Evolutionary conservation across 106 monocot species (phyloP).

Genomic region (Triglochin maritima): DNA sequence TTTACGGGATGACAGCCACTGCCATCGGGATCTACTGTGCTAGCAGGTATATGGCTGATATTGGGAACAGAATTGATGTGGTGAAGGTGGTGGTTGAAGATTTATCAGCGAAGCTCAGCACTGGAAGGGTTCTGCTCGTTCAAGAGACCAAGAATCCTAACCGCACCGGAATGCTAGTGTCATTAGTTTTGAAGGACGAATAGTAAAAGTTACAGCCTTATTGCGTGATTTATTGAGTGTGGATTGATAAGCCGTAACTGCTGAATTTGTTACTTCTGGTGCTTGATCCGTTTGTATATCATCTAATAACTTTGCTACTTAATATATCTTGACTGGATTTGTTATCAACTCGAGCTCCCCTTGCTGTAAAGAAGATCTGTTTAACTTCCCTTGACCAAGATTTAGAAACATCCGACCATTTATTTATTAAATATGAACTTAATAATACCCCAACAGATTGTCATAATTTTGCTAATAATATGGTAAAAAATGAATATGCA

Average conservation of each 20-base stretch:
- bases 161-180: background rate
- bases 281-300: background rate
- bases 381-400: no score
- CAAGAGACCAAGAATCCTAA: conserved; percentile 4
- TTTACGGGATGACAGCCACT: conserved; percentile 61
- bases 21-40: conserved; percentile 67
- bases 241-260: background rate
- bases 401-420: no score
- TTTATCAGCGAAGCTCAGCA: conserved; percentile 31
- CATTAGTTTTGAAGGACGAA: background rate
- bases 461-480: no score
- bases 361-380: no score
- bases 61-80: conserved; percentile 54
- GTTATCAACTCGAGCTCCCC: no score
- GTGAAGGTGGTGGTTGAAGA: conserved; percentile 57
- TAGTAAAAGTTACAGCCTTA: background rate
- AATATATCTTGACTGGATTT: no score
- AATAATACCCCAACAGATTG: no score
- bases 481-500: no score
- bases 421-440: no score
- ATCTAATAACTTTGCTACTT: no score
- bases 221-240: background rate
- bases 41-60: conserved; percentile 60
- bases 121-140: conserved; percentile 35
- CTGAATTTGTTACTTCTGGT: background rate